Conservation (phyloP, 2,329 filamentous ascomycete species). For the Colletotrichum melonis region DNA sequence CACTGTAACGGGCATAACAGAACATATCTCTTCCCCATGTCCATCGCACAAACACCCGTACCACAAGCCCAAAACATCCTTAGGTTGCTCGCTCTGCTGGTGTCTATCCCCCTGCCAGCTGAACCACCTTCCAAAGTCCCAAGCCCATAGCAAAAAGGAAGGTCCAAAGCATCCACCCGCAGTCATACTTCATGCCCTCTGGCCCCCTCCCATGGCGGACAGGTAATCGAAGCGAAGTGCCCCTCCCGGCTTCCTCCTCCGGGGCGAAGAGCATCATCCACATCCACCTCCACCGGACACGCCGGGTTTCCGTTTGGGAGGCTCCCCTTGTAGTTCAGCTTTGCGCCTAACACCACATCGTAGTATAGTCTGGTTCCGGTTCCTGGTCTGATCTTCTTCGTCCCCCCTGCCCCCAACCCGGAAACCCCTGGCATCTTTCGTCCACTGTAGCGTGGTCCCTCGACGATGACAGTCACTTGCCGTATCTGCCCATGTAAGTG, state of each 20-base stretch:
- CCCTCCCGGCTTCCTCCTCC: not conserved
- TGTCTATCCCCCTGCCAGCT: not conserved
- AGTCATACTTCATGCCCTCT: not conserved
- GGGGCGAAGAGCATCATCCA: not conserved
- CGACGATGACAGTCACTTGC: not conserved
- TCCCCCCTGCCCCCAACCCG: not conserved
- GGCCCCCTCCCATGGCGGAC: not conserved
- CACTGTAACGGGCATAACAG: not conserved
- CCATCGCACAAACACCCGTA: not conserved
- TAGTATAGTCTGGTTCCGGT: conserved; percentile 8
- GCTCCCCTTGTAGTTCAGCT: not conserved
- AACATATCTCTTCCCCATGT: not conserved
- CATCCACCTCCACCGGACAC: conserved; percentile 20
- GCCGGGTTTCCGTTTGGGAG: conserved; percentile 11
- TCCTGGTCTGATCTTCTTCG: conserved; percentile 27
- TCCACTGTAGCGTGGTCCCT: not conserved
- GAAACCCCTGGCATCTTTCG: not conserved
- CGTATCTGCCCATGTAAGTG: not conserved
- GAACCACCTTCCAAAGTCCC: not conserved
- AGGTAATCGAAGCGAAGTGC: conserved; percentile 14
- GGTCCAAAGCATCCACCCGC: not conserved
- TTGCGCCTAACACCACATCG: not conserved
- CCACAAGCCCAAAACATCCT: not conserved
- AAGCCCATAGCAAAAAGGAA: not conserved
- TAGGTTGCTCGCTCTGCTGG: not conserved